A percentile compares a stretch with the other conserved stretches of the same genome.
Conservation (phyloP, 1,139 yeast genomes). For the Blastobotrys arbuscula region DNA sequence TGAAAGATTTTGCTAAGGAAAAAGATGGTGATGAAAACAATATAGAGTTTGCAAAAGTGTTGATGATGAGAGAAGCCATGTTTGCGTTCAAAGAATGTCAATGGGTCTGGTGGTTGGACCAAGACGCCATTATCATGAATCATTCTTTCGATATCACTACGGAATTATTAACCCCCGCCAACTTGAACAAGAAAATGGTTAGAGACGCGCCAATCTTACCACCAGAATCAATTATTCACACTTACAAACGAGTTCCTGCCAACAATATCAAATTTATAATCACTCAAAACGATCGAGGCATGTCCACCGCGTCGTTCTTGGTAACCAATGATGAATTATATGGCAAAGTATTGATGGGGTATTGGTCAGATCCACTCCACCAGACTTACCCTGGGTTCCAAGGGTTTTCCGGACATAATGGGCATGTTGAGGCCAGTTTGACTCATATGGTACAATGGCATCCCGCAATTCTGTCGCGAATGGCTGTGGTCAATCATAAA, state of each 20-base stretch:
- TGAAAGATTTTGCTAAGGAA: constrained; percentile 56
- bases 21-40: constrained; percentile 21
- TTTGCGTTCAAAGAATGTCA: constrained; percentile 81
- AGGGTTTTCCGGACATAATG: constrained; percentile 46
- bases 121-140: constrained; percentile 70
- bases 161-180: constrained; percentile 44
- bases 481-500: constrained; percentile 55
- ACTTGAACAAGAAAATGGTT: constrained; percentile 55
- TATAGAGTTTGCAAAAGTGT: constrained; percentile 52
- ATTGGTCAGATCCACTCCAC: constrained; percentile 64
- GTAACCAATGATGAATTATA: constrained; percentile 53
- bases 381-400: constrained; percentile 61
- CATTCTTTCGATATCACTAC: constrained; percentile 47
- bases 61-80: constrained; percentile 74
- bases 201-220: constrained; percentile 53
- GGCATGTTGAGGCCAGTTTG: constrained; percentile 42
- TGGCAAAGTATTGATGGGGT: constrained; percentile 62
- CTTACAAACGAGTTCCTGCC: constrained; percentile 58
- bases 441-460: constrained; percentile 89
- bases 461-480: constrained; percentile 65
- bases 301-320: constrained; percentile 66
- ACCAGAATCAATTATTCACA: constrained; percentile 57
- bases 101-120: constrained; percentile 84
- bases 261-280: constrained; percentile 52
- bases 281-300: constrained; percentile 57